Evolutionary conservation across 1,284 basidiomycete species (phyloP).

Genomic region (Phlebopus sp.): DNA sequence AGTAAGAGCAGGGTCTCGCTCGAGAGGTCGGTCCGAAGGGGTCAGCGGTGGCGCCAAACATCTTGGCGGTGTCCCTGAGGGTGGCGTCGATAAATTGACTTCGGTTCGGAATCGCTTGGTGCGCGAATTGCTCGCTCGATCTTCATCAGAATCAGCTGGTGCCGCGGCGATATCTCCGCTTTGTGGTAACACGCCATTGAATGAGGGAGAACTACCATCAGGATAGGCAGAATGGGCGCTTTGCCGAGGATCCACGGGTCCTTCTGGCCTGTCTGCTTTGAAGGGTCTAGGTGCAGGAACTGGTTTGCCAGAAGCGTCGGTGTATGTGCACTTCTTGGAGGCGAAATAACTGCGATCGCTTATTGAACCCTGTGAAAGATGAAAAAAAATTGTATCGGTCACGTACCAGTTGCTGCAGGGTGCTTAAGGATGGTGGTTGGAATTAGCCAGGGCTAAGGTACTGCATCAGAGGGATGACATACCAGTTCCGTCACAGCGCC

Average conservation of each 20-base stretch:
- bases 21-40: conserved; percentile 34
- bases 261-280: conserved; percentile 24
- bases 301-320: conserved; percentile 70
- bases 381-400: conserved; percentile 4
- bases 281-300: conserved; percentile 64
- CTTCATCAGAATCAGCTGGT: conserved; percentile 27
- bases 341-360: conserved; percentile 61
- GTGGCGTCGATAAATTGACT: conserved; percentile 15
- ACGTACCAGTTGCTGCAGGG: conserved; percentile 79
- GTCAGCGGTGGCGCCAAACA: conserved; percentile 33
- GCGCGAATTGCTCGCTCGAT: conserved; percentile 23
- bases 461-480: conserved; percentile 27
- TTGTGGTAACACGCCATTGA: conserved; percentile 10
- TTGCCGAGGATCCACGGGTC: conserved; percentile 19
- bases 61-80: conserved; percentile 41
- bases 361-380: conserved; percentile 5
- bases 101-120: conserved; percentile 25
- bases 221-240: conserved; percentile 14
- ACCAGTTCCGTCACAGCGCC: conserved; percentile 80
- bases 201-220: conserved; percentile 20
- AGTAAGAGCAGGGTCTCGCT: conserved; percentile 60
- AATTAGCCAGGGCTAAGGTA: conserved; percentile 13
- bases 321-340: conserved; percentile 76
- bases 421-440: conserved; percentile 38
- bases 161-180: conserved; percentile 17